Conservation (phyloP, 1,284 basidiomycete species). For the Ustilago sp. region DNA sequence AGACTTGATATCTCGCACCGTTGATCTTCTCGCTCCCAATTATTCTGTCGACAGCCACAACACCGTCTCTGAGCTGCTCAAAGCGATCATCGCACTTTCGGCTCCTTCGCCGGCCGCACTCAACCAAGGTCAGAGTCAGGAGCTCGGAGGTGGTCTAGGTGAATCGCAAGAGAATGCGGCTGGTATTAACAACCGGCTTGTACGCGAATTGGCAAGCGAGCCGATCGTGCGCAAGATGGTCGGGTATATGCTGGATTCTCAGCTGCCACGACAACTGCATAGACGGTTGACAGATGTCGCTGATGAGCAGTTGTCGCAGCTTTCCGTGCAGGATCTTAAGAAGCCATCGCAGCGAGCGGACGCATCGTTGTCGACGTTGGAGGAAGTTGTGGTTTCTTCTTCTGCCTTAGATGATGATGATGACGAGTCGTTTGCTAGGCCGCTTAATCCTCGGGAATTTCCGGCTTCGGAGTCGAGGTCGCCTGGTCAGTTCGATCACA, state of each 20-base stretch:
- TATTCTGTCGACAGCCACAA: constrained; percentile 84
- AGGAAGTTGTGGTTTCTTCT: constrained; percentile 37
- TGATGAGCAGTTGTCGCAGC: constrained; percentile 52
- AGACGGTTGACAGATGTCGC: constrained; percentile 51
- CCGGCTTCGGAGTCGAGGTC: constrained; percentile 51
- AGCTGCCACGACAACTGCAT: constrained; percentile 43
- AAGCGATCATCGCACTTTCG: constrained; percentile 93
- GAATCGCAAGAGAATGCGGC: constrained; percentile 49
- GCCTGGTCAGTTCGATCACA: constrained; percentile 42
- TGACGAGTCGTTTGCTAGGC: constrained; percentile 53
- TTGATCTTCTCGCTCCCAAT: constrained; percentile 84
- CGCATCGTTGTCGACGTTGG: constrained; percentile 21
- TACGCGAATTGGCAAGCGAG: constrained; percentile 85
- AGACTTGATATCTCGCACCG: constrained; percentile 83
- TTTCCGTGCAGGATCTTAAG: constrained; percentile 32
- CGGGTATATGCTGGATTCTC: constrained; percentile 82
- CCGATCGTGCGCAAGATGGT: constrained; percentile 81
- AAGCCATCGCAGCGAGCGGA: constrained; percentile 36
- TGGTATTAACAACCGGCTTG: constrained; percentile 78
- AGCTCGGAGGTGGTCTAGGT: constrained; percentile 48
- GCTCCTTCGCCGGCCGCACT: constrained; percentile 81
- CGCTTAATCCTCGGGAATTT: constrained; percentile 54
- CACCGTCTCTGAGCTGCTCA: constrained; percentile 90
- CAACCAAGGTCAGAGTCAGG: constrained; percentile 68
- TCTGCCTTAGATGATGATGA: constrained; percentile 66